Evolutionary conservation across 2,329 filamentous ascomycete species (phyloP).

Genomic region (Aspergillus hiratsukae): DNA sequence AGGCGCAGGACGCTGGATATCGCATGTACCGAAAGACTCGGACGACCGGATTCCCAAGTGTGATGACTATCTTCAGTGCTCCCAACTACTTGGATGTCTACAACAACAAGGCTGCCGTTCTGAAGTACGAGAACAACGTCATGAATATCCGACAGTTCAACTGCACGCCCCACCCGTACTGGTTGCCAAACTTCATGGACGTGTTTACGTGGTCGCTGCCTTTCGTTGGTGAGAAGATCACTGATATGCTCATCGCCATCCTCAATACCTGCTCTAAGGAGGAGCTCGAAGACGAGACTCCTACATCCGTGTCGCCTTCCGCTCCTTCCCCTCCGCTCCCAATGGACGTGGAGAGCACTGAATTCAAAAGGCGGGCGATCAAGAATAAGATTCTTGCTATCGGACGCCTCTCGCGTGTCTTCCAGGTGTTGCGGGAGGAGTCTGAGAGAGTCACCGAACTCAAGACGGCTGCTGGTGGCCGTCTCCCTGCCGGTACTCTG

Average conservation of each 20-base stretch:
- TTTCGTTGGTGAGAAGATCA: constrained; percentile 98
- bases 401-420: constrained; percentile 90
- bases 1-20: constrained; percentile 97
- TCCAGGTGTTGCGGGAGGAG: constrained; percentile 96
- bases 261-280: constrained; percentile 99
- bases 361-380: constrained; percentile 93
- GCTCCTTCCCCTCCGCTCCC: constrained; percentile 69
- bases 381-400: constrained; percentile 99
- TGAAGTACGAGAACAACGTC: constrained; percentile 99
- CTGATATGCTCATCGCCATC: constrained; percentile 98
- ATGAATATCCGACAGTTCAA: constrained; percentile 99
- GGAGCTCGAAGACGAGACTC: constrained; percentile 85
- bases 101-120: constrained; percentile 98
- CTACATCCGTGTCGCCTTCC: constrained; percentile 63
- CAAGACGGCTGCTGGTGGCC: constrained; percentile 91
- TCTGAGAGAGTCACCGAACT: constrained; percentile 95
- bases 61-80: constrained; percentile 99
- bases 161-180: constrained; percentile 98
- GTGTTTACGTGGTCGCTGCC: constrained; percentile 99
- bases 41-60: constrained; percentile 95
- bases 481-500: constrained; percentile 87
- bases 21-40: constrained; percentile 99
- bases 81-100: constrained; percentile 99
- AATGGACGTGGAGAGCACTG: constrained; percentile 76
- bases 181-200: constrained; percentile 99